Evolutionary conservation across 352 stramenopile species (phyloP).

Genomic region (Pythium aristosporum): DNA sequence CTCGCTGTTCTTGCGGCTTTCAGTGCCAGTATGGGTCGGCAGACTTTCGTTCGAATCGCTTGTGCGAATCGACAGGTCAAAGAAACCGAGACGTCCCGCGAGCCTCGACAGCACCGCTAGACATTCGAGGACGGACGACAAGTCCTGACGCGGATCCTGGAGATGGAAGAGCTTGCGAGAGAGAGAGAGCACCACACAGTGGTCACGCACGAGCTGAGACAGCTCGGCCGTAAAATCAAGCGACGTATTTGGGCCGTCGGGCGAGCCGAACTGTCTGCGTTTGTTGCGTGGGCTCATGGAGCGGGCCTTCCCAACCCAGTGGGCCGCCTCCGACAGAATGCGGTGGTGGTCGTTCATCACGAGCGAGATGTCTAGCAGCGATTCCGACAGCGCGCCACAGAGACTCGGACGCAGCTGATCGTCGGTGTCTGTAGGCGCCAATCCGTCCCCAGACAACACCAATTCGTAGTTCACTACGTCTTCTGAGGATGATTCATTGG

Average conservation of each 20-base stretch:
- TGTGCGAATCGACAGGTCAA: slow-evolving; percentile 16
- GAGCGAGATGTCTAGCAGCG: slow-evolving; percentile 69
- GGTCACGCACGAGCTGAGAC: slow-evolving; percentile 46
- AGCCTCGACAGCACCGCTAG: slow-evolving; percentile 50
- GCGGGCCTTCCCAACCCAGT: slow-evolving; percentile 42
- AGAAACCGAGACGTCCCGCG: slow-evolving; percentile 31
- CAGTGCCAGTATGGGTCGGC: background rate
- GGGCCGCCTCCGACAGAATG: slow-evolving; percentile 49
- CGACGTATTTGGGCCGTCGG: background rate
- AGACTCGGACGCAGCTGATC: background rate
- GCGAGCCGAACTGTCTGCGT: background rate
- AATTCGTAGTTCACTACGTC: slow-evolving; percentile 20
- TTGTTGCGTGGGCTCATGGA: slow-evolving; percentile 23
- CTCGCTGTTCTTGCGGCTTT: slow-evolving; percentile 5
- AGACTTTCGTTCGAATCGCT: slow-evolving; percentile 29
- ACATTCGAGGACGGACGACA: slow-evolving; percentile 50
- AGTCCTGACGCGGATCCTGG: slow-evolving; percentile 46
- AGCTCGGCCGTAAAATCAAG: slow-evolving; percentile 51
- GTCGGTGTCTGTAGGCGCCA: background rate
- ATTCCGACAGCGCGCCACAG: slow-evolving; percentile 39
- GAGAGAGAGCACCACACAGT: slow-evolving; percentile 55
- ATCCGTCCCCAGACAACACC: slow-evolving; percentile 12
- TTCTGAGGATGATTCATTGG: background rate
- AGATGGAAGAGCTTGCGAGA: slow-evolving; percentile 48
- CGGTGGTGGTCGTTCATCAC: slow-evolving; percentile 76